Conservation (phyloP, 179 eudicot species). For the Beta macrorhiza region DNA sequence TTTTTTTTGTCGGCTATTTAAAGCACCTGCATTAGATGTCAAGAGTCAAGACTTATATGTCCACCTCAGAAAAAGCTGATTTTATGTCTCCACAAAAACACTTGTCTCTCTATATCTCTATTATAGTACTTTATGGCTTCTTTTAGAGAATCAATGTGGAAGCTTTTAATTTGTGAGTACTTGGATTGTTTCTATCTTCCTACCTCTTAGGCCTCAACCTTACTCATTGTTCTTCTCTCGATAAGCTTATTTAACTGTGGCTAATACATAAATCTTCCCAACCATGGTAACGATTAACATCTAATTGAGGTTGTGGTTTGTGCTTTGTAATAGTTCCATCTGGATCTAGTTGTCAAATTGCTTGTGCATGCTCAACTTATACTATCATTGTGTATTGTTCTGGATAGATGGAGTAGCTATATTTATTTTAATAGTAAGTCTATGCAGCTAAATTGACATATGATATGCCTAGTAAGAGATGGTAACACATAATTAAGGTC, state of each 20-base stretch:
- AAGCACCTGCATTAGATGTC: neutral
- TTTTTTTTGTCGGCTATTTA: neutral
- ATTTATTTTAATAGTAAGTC: neutral
- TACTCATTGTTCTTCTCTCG: conserved; percentile 2
- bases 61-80: neutral
- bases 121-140: neutral
- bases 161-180: neutral
- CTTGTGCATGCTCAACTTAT: neutral
- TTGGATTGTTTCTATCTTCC: neutral
- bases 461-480: neutral
- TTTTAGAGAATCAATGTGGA: neutral
- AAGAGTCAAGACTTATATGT: neutral
- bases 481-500: conserved; percentile 4
- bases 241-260: conserved; percentile 1
- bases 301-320: neutral
- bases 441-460: neutral
- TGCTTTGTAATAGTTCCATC: neutral
- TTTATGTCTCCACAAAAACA: neutral
- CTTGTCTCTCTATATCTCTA: neutral
- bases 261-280: neutral
- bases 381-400: neutral
- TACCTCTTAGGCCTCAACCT: conserved; percentile 1
- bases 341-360: neutral
- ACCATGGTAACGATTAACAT: neutral
- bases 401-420: neutral